Conservation (phyloP, 1,139 yeast genomes). For the Scheffersomyces segobiensis region DNA sequence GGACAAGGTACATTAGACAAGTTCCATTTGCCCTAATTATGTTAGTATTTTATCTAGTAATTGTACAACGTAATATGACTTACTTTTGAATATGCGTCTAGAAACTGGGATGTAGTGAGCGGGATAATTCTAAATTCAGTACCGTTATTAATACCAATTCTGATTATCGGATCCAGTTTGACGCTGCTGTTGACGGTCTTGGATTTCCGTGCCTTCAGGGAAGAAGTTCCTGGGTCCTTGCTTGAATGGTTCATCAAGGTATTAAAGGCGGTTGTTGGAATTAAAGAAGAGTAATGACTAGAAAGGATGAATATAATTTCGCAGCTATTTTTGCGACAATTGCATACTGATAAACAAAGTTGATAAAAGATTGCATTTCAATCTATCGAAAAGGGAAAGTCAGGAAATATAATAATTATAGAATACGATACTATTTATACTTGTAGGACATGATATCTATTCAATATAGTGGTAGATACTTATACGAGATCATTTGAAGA, state of each 20-base stretch:
- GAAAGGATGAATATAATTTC: neutral
- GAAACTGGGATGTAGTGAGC: constrained; percentile 58
- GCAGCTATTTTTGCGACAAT: neutral
- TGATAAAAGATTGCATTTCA: neutral
- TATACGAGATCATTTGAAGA: no score
- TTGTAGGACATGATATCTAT: no score
- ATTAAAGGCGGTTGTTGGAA: neutral
- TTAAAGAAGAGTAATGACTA: neutral
- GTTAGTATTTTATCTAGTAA: constrained; percentile 14
- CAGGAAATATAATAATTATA: no score
- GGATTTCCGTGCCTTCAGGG: neutral
- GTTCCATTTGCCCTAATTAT: constrained; percentile 50
- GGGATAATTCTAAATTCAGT: constrained; percentile 15
- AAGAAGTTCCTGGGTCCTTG: neutral
- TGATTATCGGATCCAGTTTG: neutral
- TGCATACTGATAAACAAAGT: neutral
- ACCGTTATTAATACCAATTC: neutral
- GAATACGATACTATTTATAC: no score
- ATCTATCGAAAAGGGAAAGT: neutral
- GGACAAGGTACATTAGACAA: constrained; percentile 60
- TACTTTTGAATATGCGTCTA: constrained; percentile 57
- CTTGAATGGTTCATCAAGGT: neutral
- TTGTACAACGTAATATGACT: constrained; percentile 9
- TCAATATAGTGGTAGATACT: no score
- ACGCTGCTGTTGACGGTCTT: neutral